phyloP scores from a whole-genome alignment of 1,139 yeast species.

The Yamadazyma membranifaciens region DNA sequence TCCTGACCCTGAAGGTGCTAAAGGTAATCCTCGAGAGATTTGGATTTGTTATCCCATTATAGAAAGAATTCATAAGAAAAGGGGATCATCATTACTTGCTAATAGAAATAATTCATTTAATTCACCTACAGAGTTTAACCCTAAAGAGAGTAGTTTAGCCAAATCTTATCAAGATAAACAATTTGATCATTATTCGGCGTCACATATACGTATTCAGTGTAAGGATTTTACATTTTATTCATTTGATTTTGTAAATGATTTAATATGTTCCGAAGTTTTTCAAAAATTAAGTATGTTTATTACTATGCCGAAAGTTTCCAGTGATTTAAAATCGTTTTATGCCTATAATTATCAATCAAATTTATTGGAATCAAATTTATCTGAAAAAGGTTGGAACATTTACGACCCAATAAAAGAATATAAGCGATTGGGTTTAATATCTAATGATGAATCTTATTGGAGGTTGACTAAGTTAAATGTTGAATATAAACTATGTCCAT shows the following conservation, averaged over 20 bases:
- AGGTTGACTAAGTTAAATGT: constrained; percentile 63
- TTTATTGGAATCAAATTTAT: constrained; percentile 60
- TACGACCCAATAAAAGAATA: constrained; percentile 68
- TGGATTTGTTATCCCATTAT: constrained; percentile 95
- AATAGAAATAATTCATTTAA: constrained; percentile 10
- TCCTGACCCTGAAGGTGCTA: constrained; percentile 19
- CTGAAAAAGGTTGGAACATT: constrained; percentile 66
- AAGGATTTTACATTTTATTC: constrained; percentile 87
- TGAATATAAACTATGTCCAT: constrained; percentile 65
- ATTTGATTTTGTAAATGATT: constrained; percentile 64
- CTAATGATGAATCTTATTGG: constrained; percentile 47
- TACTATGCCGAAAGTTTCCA: constrained; percentile 30
- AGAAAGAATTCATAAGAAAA: constrained; percentile 58
- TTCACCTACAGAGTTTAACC: constrained; percentile 6
- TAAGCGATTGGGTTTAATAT: constrained; percentile 54
- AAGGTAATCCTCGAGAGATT: constrained; percentile 53
- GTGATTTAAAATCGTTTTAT: constrained; percentile 43
- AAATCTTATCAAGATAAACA: constrained; percentile 15
- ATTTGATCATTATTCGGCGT: constrained; percentile 48
- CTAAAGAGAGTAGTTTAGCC: constrained; percentile 15
- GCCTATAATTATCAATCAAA: constrained; percentile 52
- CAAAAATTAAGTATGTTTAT: constrained; percentile 69
- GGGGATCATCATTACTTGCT: constrained; percentile 46
- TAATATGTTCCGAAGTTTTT: constrained; percentile 66
- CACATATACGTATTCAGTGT: constrained; percentile 67